Conservation (phyloP, 768 basidiomycete genomes). For the Leccinum boreale region DNA sequence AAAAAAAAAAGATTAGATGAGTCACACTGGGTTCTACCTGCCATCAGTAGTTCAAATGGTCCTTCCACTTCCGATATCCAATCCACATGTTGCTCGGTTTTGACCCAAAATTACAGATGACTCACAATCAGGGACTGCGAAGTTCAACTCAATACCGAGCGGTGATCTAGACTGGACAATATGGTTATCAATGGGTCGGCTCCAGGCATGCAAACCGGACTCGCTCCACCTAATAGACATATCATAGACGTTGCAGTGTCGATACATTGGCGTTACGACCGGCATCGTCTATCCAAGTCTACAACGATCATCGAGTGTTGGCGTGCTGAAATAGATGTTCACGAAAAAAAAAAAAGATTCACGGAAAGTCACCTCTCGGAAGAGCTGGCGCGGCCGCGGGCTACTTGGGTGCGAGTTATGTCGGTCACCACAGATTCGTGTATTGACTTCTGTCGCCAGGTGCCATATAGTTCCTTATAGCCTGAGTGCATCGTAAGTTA, state of each 20-base stretch:
- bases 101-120: background rate
- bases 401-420: constrained; percentile 64
- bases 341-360: background rate
- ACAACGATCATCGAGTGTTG: background rate
- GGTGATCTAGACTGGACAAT: background rate
- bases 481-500: too few species aligned
- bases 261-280: background rate
- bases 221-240: constrained; percentile 5
- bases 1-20: too few species aligned
- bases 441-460: constrained; percentile 29
- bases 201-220: background rate
- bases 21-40: too few species aligned
- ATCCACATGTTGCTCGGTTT: background rate
- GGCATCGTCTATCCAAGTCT: background rate
- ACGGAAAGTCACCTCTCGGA: background rate
- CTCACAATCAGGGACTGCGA: background rate
- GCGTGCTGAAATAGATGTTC: background rate
- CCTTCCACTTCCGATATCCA: too few species aligned
- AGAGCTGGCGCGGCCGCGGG: constrained; percentile 69
- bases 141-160: background rate
- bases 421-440: background rate
- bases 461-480: constrained; percentile 58
- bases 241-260: background rate
- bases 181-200: constrained; percentile 2
- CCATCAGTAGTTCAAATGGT: too few species aligned